Evolutionary conservation across 768 basidiomycete species (phyloP), one percentile per base, ranked within the genome.

Genomic region (Pleurotus sapidus): DNA sequence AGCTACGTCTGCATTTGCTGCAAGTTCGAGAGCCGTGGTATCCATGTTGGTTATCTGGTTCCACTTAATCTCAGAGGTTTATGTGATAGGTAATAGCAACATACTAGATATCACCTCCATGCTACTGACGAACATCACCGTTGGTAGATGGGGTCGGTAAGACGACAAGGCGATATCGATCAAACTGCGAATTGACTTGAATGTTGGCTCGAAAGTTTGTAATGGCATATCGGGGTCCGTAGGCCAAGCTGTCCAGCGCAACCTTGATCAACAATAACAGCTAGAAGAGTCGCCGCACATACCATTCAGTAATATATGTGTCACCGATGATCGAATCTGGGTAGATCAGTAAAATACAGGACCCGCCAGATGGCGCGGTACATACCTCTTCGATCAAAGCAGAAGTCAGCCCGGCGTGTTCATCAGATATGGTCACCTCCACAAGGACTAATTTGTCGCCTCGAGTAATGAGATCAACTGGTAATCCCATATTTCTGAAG

Each of bases 131-230:
- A 71, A 75, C 0, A 74, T 8, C 15, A 77, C 46, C 4, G 64
- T 64, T 9, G 73, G 70, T 1, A 69, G 65, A 1, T 27, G 17
- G 0, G 60, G 2, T n/a, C 51, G 60, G 4, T 66, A 60, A 1
- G 72, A 70, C 1, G 61, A 38, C 15, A 76, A 58, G 0, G 74
- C 66, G 9, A 77, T 60, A 58, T 77, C 70, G 15, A 75, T 61
- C 8, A 77, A 51, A 8, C 60, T 34, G 0, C 73, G 70, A 4
- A 70, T 65, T 5, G 65, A 64, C 4, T 39, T 45, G 20, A 77
- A 54, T 20, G 61, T 47, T 0, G 70, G 68, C 49, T 72, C 70
- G 60, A 76, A 67, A 1, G 67, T 63, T 3, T 64, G 27, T 5
- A 77, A 58, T 2, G 68, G 43, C 1, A 68, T 25, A 49, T 70